Base-by-base conservation (phyloP, 208 protist genomes). In the Trypanosoma platydactyli region DNA sequence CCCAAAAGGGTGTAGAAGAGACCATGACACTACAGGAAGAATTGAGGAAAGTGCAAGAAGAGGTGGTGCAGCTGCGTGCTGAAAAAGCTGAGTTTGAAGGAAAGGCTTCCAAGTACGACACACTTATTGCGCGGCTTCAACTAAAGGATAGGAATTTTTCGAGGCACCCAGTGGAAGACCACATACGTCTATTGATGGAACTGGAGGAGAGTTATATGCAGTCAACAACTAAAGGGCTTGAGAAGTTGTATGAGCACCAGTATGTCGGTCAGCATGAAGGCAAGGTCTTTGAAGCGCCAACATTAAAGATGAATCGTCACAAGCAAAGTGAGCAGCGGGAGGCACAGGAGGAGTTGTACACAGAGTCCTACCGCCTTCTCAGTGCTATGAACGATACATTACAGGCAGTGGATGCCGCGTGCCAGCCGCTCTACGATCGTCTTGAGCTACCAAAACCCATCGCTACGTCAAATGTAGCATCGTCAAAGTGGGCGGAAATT, bases 101-200 rank as follows among this genome's bases (percentile, higher is more conserved):
- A 24, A 92, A 89, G 71, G 87, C 87, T 3, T 71, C 77, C 29
- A 84, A 81, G 20, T 78, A 92, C 25, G 90, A 95, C 48, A 81
- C 83, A 24, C 75, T 95, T 15, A 78, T 90, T 50, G 73, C 78
- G 49, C 78, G 87, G 12, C 77, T 90, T 22, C 64, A 80, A 24
- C 68, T 79, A 56, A 84, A 83, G 56, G 75, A 82, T 20, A 74
- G 71, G 11, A 77, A 77, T 57, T 89, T 86, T 65, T 83, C 67
- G n/a, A 65, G 66, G 16, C 79, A 84, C 59, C 46, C 68, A 29
- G 64, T 81, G 50, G 81, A 90, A n/a, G 69, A 85, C 58, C 86
- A 95, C 61, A 48, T 75, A 16, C 42, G 61, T 0, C 58, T 93
- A 4, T 71, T 95, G 40, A 73, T 84, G 66, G 80, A 88, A 71